phyloP scores from a whole-genome alignment of 2,329 filamentous ascomycete genomes.

The Alternaria sp. region DNA sequence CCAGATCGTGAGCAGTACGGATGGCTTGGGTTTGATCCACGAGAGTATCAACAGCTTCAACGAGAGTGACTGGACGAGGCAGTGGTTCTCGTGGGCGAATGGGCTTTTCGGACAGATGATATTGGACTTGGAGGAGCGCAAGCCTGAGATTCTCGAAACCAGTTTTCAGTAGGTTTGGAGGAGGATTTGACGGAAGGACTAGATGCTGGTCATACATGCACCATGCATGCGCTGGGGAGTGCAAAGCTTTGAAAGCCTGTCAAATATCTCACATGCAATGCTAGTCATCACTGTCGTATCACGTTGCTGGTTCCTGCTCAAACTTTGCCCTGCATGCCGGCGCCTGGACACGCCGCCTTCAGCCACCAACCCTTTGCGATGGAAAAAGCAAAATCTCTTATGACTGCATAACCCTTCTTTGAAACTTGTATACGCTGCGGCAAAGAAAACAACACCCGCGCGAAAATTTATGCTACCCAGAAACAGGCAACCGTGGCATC shows the following conservation, averaged over 20 bases:
- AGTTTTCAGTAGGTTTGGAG: conserved; percentile 50
- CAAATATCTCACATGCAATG: not conserved
- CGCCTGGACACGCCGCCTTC: not conserved
- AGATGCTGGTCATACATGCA: not conserved
- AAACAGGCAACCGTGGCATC: no score
- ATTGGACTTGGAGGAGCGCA: conserved; percentile 53
- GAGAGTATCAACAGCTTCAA: conserved; percentile 60
- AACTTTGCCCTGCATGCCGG: not conserved
- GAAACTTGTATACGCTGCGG: not conserved
- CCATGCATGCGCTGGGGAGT: not conserved
- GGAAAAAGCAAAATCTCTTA: not conserved
- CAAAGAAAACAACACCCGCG: conserved; percentile 9
- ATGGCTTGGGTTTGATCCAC: conserved; percentile 58
- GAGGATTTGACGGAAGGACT: not conserved
- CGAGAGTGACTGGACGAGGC: conserved; percentile 54
- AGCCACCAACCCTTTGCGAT: not conserved
- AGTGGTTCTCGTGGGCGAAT: conserved; percentile 61
- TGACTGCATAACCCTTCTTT: not conserved
- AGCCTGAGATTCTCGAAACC: conserved; percentile 51
- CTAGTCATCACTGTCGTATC: conserved; percentile 1
- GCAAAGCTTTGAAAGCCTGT: conserved; percentile 4
- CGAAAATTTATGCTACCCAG: no score
- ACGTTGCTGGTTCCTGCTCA: conserved; percentile 5
- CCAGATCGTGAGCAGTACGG: conserved; percentile 56
- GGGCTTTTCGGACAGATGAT: conserved; percentile 60